A percentile compares a stretch with the other conserved stretches of the same genome.
Conservation (phyloP, 345 rosid species). For the Raphanus sativus region DNA sequence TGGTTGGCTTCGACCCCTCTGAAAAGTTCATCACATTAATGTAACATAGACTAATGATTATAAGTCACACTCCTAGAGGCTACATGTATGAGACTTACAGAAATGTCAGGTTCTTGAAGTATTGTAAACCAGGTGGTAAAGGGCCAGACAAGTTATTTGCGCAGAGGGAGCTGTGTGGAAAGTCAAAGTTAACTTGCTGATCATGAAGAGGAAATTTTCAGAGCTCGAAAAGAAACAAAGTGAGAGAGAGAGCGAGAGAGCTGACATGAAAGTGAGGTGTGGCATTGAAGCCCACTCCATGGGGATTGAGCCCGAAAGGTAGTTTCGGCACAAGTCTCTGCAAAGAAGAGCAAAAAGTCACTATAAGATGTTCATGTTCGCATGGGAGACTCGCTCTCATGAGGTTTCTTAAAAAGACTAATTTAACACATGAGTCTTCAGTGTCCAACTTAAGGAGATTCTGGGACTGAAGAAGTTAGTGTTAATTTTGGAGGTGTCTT, state of each 20-base stretch:
- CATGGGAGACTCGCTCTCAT: not conserved
- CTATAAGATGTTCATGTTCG: not conserved
- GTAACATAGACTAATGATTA: not conserved
- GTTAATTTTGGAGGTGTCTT: too few species aligned
- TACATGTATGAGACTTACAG: conserved; percentile 39
- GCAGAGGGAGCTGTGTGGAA: conserved; percentile 41
- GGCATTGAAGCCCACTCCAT: conserved; percentile 52
- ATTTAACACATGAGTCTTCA: not conserved
- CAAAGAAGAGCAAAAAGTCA: not conserved
- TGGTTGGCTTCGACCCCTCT: conserved; percentile 58
- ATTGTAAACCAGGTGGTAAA: conserved; percentile 47
- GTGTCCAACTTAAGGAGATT: not conserved
- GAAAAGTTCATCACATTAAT: not conserved
- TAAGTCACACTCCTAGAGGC: not conserved
- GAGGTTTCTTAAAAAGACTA: not conserved
- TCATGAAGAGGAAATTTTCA: not conserved
- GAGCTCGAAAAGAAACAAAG: not conserved
- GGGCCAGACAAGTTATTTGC: conserved; percentile 51
- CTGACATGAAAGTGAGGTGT: conserved; percentile 49
- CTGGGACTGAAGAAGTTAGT: not conserved
- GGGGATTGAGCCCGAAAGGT: conserved; percentile 54
- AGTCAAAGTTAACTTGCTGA: not conserved
- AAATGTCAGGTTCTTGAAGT: conserved; percentile 42
- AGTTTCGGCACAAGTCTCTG: conserved; percentile 39
- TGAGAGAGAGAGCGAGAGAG: not conserved